A percentile compares a stretch with the other conserved stretches of the same genome.
Evolutionary conservation across 2,329 filamentous ascomycete species (phyloP).

Genomic region (Emergomyces pasteurianus): DNA sequence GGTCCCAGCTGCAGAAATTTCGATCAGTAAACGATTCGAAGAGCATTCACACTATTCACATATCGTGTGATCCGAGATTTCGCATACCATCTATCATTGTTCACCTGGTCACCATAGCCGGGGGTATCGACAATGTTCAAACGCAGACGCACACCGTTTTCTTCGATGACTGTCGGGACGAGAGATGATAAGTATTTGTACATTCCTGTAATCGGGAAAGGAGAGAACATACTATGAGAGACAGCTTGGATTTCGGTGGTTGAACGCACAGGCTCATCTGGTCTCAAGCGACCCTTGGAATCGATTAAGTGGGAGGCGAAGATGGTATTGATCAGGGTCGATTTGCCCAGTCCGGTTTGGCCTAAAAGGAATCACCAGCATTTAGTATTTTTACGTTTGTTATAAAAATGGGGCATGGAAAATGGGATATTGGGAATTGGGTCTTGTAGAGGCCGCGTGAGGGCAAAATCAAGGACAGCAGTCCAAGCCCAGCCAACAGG

Average conservation of each 20-base stretch:
- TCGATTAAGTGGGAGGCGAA: conserved; percentile 99
- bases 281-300: conserved; percentile 87
- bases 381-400: conserved; percentile 17
- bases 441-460: neutral
- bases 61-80: conserved; percentile 12
- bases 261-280: conserved; percentile 83
- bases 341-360: conserved; percentile 97
- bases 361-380: conserved; percentile 42
- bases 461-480: neutral
- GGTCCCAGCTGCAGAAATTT: conserved; percentile 60
- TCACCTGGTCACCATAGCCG: conserved; percentile 95
- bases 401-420: neutral
- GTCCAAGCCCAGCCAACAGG: neutral
- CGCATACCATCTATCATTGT: conserved; percentile 84
- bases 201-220: neutral
- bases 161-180: conserved; percentile 64
- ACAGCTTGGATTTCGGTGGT: conserved; percentile 98
- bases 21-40: conserved; percentile 2
- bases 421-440: neutral
- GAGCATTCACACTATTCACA: conserved; percentile 1
- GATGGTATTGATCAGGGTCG: conserved; percentile 98
- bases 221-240: conserved; percentile 56
- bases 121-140: conserved; percentile 99
- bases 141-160: conserved; percentile 93
- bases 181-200: neutral